Base-by-base conservation (phyloP, 768 basidiomycete species). In the Roridomyces roridus region DNA sequence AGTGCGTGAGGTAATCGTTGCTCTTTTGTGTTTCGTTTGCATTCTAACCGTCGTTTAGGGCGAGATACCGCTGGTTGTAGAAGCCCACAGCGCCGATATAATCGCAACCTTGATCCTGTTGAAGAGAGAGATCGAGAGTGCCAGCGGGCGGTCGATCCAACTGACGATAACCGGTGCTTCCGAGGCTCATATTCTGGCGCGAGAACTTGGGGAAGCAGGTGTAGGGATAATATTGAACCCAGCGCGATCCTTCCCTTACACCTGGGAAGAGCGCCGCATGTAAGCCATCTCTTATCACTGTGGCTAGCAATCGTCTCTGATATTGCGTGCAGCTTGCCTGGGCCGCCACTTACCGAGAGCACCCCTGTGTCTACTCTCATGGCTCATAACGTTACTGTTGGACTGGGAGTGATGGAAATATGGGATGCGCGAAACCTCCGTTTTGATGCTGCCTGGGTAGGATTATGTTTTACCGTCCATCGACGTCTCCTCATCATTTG, bases 381-480 rank as follows among this genome's bases (percentile, higher is more conserved):
- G 17, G 75, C 77, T 3, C 82, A 90, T 40, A 87, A 86, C 24
- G 90, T 97, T 15, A 85, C 84, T 6, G 86, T 92, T 28, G 91
- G 85, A 8, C 67, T 93, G 43, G 89, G 88, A 23, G 72, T 81
- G 42, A 71, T 79, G 41, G 84, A 86, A 57, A 81, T 82, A 36
- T 93, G 88, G 88, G 78, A 81, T 24, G 87, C 89, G 7, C 83
- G 91, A 23, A 92, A 89, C 66, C 79, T 89, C 10, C 83, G 89
- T 15, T 91, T 94, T 62, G 93, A 96, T 60, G 72, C 85, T 26
- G 90, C 84, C 39, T 96, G 94, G 94, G 91, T n/a, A n/a, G n/a
- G n/a, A n/a, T n/a, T n/a, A n/a, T n/a, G n/a, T n/a, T n/a, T n/a
- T n/a, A n/a, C n/a, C n/a, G n/a, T 34, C 31, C 31, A 15, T 88